These are phyloP conservation scores for Ballota nigra DNA, from an alignment of 257 asterid species.

Conservation along the genomic window DNA sequence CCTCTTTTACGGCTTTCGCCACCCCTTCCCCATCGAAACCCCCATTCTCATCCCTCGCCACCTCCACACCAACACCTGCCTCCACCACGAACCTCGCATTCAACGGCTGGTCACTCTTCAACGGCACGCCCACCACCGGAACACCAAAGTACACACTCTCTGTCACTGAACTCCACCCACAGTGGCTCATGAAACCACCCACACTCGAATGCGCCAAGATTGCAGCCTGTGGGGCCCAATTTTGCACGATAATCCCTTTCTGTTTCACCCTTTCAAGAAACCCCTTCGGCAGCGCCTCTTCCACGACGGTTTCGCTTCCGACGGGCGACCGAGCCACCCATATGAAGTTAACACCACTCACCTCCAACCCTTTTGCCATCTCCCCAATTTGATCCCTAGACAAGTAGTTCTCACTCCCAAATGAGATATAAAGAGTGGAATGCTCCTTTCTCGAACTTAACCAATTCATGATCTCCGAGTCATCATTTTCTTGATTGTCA, in stretches of 20 bases:
- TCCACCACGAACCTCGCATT: conserved; percentile 14
- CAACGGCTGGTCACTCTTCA: conserved; percentile 19
- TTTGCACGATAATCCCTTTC: too few species aligned
- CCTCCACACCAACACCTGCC: neutral
- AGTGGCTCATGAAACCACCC: conserved; percentile 48
- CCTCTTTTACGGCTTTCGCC: too few species aligned
- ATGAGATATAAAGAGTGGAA: conserved; percentile 41
- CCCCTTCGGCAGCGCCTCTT: conserved; percentile 25
- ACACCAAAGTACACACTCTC: conserved; percentile 29
- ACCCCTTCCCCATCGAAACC: neutral
- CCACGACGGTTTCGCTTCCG: conserved; percentile 7
- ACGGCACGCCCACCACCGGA: conserved; percentile 37
- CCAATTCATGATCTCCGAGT: conserved; percentile 31
- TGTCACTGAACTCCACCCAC: conserved; percentile 42
- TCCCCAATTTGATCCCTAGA: conserved; percentile 34
- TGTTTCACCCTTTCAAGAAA: conserved; percentile 24
- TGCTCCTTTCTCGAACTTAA: conserved; percentile 9
- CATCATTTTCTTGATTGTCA: neutral
- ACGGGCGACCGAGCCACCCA: conserved; percentile 32
- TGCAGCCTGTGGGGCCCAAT: neutral
- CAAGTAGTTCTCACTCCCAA: conserved; percentile 48
- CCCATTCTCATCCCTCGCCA: conserved; percentile 13
- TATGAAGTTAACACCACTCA: conserved; percentile 27
- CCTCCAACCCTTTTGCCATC: conserved; percentile 25
- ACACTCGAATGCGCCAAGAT: conserved; percentile 6